Conservation (phyloP, 2,329 filamentous ascomycete species). For the Colletotrichum tropicicola region DNA sequence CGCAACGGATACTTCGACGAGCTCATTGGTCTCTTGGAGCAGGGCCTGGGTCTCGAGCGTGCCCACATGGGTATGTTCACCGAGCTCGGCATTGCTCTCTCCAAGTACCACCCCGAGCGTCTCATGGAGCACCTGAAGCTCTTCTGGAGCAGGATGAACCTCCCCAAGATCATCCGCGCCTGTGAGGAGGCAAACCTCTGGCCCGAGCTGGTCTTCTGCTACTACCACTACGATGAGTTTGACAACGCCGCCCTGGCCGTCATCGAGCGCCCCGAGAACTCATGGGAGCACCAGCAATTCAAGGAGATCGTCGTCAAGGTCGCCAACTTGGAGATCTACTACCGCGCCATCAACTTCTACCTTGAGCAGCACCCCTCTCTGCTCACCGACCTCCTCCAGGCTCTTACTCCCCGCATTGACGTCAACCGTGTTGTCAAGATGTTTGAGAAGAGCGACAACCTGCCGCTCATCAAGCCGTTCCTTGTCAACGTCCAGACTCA, state of each 20-base stretch:
- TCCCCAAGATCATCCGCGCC: slow-evolving; percentile 94
- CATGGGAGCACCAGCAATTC: slow-evolving; percentile 99
- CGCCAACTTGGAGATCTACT: slow-evolving; percentile 98
- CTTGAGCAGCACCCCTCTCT: slow-evolving; percentile 96
- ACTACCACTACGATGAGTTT: slow-evolving; percentile 98
- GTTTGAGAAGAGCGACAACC: slow-evolving; percentile 98
- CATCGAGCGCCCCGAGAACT: slow-evolving; percentile 96
- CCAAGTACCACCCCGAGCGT: slow-evolving; percentile 93
- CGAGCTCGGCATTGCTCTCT: slow-evolving; percentile 87
- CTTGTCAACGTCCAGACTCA: slow-evolving; percentile 93
- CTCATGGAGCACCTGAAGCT: slow-evolving; percentile 99
- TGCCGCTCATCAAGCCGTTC: slow-evolving; percentile 99
- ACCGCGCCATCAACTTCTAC: slow-evolving; percentile 96
- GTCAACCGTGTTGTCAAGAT: slow-evolving; percentile 99
- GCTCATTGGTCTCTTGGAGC: slow-evolving; percentile 92
- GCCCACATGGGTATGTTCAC: slow-evolving; percentile 99
- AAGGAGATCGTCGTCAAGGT: slow-evolving; percentile 99
- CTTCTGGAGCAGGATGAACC: slow-evolving; percentile 98
- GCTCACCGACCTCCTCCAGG: slow-evolving; percentile 93
- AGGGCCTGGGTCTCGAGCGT: slow-evolving; percentile 90
- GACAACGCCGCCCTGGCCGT: slow-evolving; percentile 97
- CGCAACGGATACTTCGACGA: slow-evolving; percentile 98
- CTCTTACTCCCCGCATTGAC: slow-evolving; percentile 90
- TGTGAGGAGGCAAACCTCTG: slow-evolving; percentile 95
- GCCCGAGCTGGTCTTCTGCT: slow-evolving; percentile 97